Conservation (phyloP, 2,329 filamentous ascomycete species). For the Fusarium musae region DNA sequence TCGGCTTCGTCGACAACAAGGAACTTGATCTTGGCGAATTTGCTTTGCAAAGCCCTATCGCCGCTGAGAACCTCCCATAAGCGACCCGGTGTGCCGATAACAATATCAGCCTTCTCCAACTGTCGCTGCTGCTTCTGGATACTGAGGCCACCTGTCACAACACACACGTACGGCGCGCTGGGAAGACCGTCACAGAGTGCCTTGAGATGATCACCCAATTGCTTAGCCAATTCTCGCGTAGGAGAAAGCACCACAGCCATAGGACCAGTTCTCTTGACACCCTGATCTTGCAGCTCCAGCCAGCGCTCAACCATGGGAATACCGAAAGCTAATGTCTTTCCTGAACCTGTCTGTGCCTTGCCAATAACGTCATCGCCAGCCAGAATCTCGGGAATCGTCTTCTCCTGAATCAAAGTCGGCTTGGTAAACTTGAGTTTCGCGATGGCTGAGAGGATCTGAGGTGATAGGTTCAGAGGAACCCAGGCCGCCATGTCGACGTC, state of each 20-base stretch:
- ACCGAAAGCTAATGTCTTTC: slow-evolving; percentile 94
- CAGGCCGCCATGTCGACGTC: slow-evolving; percentile 80
- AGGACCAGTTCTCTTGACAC: slow-evolving; percentile 55
- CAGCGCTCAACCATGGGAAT: slow-evolving; percentile 92
- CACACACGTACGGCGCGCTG: slow-evolving; percentile 78
- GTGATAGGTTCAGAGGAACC: slow-evolving; percentile 78
- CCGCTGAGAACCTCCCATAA: slow-evolving; percentile 93
- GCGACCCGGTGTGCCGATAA: slow-evolving; percentile 92
- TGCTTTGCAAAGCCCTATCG: slow-evolving; percentile 73
- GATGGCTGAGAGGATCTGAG: slow-evolving; percentile 76
- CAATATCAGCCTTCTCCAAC: slow-evolving; percentile 84
- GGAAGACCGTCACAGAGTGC: slow-evolving; percentile 73
- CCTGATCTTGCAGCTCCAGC: slow-evolving; percentile 63
- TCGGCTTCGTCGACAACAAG: slow-evolving; percentile 96
- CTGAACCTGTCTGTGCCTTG: slow-evolving; percentile 95
- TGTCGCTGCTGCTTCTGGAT: slow-evolving; percentile 95
- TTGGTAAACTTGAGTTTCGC: slow-evolving; percentile 82
- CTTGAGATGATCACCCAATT: slow-evolving; percentile 84
- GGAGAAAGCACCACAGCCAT: slow-evolving; percentile 87
- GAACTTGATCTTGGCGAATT: slow-evolving; percentile 80
- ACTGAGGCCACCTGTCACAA: slow-evolving; percentile 90
- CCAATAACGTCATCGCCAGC: slow-evolving; percentile 91
- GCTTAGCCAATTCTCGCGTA: slow-evolving; percentile 92
- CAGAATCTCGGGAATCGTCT: slow-evolving; percentile 83
- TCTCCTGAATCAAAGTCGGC: slow-evolving; percentile 84